Evolutionary conservation across 1,284 basidiomycete genomes (phyloP).

Genomic region (Trichosporon ovoides): DNA sequence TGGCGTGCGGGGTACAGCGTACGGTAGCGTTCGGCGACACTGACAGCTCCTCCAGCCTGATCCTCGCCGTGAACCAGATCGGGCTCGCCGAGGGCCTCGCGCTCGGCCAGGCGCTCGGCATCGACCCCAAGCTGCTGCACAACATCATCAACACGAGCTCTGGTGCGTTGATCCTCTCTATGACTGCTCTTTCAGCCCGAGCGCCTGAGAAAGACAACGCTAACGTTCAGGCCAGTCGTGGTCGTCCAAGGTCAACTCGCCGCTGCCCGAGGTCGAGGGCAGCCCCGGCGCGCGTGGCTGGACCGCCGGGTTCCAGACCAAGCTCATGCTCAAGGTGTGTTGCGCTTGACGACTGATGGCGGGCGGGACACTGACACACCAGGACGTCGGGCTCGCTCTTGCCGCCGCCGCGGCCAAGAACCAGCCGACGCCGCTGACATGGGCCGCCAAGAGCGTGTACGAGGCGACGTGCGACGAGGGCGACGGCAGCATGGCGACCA

Average conservation of each 20-base stretch:
- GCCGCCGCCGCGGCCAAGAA: slow-evolving; percentile 32
- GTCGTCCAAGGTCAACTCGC: slow-evolving; percentile 42
- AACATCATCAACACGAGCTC: slow-evolving; percentile 41
- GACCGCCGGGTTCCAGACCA: slow-evolving; percentile 39
- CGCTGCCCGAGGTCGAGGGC: slow-evolving; percentile 30
- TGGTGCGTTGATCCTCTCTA: slow-evolving; percentile 18
- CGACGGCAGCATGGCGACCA: slow-evolving; percentile 30
- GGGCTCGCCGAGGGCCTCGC: slow-evolving; percentile 43
- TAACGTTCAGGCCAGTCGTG: slow-evolving; percentile 36
- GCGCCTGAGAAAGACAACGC: no score
- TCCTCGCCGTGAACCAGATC: slow-evolving; percentile 47
- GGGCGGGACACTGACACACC: background rate
- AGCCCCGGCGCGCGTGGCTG: slow-evolving; percentile 38
- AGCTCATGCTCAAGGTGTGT: slow-evolving; percentile 45
- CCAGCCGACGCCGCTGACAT: slow-evolving; percentile 39
- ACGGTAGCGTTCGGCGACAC: no score
- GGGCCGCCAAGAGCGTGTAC: slow-evolving; percentile 42
- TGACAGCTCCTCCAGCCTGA: slow-evolving; percentile 30
- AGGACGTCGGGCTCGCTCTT: slow-evolving; percentile 43
- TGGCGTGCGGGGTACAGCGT: no score
- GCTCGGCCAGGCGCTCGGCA: slow-evolving; percentile 35
- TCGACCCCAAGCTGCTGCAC: slow-evolving; percentile 37
- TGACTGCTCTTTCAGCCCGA: no score
- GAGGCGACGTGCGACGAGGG: slow-evolving; percentile 36
- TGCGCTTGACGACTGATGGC: background rate